These are phyloP conservation scores for Raddia distichophylla DNA, from an alignment of 176 grass and related monocot species.

Conservation along the genomic window DNA sequence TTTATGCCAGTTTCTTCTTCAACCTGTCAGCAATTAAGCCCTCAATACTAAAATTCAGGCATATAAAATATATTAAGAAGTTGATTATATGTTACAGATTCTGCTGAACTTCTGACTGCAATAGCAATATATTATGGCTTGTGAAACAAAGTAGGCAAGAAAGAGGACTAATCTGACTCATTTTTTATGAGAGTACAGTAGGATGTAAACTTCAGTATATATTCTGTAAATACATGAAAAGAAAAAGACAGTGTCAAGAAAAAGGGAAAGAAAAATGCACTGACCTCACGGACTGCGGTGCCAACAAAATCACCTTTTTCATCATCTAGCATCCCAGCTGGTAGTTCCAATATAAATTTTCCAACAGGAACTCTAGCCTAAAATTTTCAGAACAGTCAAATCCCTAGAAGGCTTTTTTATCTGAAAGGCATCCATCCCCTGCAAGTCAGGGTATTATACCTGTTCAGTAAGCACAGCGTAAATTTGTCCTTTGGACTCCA, in stretches of 20 bases:
- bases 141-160: neutral
- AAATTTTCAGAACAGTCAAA: conserved; percentile 10
- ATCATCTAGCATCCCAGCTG: conserved; percentile 96
- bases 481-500: conserved; percentile 72
- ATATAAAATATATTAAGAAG: neutral
- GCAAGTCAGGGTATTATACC: conserved; percentile 37
- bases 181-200: neutral
- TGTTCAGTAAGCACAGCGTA: conserved; percentile 90
- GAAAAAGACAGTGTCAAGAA: neutral
- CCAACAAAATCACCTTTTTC: conserved; percentile 86
- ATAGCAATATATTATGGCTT: neutral
- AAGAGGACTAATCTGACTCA: neutral
- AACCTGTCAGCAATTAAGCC: conserved; percentile 51
- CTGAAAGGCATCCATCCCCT: neutral
- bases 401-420: neutral
- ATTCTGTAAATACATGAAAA: too few species aligned
- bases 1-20: conserved; percentile 91
- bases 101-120: neutral
- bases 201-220: neutral
- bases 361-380: conserved; percentile 89
- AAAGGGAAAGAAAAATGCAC: neutral
- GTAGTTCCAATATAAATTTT: conserved; percentile 80
- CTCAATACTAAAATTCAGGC: neutral
- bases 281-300: conserved; percentile 90
- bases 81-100: neutral